Base-by-base conservation (phyloP, 148 eudicot genomes). In the Chenopodium quinoa region DNA sequence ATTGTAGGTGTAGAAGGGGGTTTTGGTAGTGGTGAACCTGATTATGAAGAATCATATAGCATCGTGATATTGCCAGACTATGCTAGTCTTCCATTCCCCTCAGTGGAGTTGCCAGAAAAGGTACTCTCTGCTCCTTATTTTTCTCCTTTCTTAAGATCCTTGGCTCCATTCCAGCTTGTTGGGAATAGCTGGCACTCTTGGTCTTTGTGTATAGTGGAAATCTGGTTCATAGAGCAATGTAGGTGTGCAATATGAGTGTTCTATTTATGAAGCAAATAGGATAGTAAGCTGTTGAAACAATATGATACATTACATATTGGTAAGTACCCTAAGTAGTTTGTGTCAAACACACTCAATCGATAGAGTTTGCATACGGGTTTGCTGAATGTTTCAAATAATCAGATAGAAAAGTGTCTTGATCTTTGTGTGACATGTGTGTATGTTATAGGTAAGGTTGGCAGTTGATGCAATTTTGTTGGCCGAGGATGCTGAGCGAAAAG, bases 81-180 rank as follows among this genome's bases (percentile, higher is more conserved):
- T 86, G 84, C 86, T 54, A 82, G 83, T 79, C 90, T 95, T 84
- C 91, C 97, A 32, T 95, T 91, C 81, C 99, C 99, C 70, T 93
- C 97, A 11, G 95, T 95, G 40, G 97, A 91, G 84, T 89, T 95
- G 85, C 99, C 99, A 12, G 99, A 95, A 86, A 95, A 93, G 97
- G 97, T 93, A 75, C 13, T 80, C 54, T 37, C 48, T 14, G 5
- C 4, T 48, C 71, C 37, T 64, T 80, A 56, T 40, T 23, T 31
- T 16, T 58, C 23, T 22, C 44, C 27, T 14, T 13, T 31, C 25
- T 7, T n/a, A 44, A 68, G 13, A 46, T 17, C 62, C 22, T 70
- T 40, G 44, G 44, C 37, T 50, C n/a, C 8, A 16, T 68, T 9
- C 22, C 52, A 6, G 16, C 65, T 73, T 63, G 67, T 70, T 37